These are phyloP conservation scores for Alternaria angustiovoidea DNA, from an alignment of 2,329 filamentous ascomycete genomes.

Conservation along the genomic window DNA sequence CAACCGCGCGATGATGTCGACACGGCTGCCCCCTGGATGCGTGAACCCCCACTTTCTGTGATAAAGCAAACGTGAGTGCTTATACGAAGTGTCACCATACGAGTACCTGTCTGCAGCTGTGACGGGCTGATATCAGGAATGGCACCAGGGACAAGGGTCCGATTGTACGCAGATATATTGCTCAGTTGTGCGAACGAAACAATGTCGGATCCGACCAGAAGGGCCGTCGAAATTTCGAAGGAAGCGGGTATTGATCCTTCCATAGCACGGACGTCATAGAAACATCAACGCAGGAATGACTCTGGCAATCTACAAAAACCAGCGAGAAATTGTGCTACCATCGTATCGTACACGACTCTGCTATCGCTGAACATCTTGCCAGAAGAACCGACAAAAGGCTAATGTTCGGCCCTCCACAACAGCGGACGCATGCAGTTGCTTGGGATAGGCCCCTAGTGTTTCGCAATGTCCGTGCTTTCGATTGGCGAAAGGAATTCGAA, in stretches of 20 bases:
- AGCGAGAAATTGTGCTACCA: neutral
- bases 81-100: neutral
- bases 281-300: neutral
- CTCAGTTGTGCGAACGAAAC: neutral
- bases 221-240: neutral
- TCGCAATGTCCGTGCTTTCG: slow-evolving; percentile 24
- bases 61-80: neutral
- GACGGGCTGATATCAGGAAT: neutral
- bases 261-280: slow-evolving; percentile 3
- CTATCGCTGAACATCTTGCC: neutral
- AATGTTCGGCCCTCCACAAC: slow-evolving; percentile 26
- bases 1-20: neutral
- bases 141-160: neutral
- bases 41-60: neutral
- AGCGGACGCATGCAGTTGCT: slow-evolving; percentile 16
- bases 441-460: neutral
- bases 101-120: slow-evolving; percentile 4
- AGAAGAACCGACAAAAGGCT: slow-evolving; percentile 6
- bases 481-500: slow-evolving; percentile 29
- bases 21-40: neutral
- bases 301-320: neutral
- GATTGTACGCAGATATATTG: neutral
- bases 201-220: neutral
- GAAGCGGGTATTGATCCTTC: neutral
- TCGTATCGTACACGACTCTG: neutral